Base-by-base conservation (phyloP, 129 eudicot species). In the Rutidosis leptorrhynchoides region DNA sequence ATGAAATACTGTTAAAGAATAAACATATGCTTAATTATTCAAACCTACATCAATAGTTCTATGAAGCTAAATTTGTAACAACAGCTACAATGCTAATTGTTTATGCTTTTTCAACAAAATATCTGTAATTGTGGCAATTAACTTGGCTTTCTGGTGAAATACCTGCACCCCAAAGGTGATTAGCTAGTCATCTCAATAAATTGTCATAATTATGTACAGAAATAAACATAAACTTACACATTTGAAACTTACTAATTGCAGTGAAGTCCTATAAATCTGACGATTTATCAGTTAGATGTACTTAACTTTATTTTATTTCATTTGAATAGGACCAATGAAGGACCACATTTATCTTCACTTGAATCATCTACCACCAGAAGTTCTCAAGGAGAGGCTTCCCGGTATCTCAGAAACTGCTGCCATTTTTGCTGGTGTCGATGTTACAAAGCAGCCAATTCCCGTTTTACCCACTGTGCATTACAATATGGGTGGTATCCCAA, bases 381-480 rank as follows among this genome's bases (percentile, higher is more conserved):
- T 93, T 59, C 99, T 93, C 20, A 86, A 89, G 86, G 99, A 93
- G 72, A 93, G 99, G 72, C 99, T 93, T 71, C 99, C 99, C 46
- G 99, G 99, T 70, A 93, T 93, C 51, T 93, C 99, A 28, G 99
- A 93, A 85, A 93, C 99, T 65, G 99, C 99, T 65, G 99, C 99
- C 22, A 93, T 93, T 62, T 93, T 93, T 82, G 95, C 96, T 73
- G 99, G 96, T 49, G 99, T 93, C 62, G 99, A 93, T 79, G 99
- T 93, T 68, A 94, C 99, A 49, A 94, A 94, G 81, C 93, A 94
- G 70, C 99, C 99, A 65, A 94, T 94, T 77, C 99, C 99, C 72
- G 99, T 93, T 78, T 79, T 94, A 64, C 99, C 99, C 25, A 94
- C 99, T 53, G 99, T 94, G 16, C 99, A 94, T 76, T 94, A 94